These are phyloP conservation scores for Thielaviopsis musarum DNA, from an alignment of 2,329 filamentous ascomycete genomes.

Conservation along the genomic window DNA sequence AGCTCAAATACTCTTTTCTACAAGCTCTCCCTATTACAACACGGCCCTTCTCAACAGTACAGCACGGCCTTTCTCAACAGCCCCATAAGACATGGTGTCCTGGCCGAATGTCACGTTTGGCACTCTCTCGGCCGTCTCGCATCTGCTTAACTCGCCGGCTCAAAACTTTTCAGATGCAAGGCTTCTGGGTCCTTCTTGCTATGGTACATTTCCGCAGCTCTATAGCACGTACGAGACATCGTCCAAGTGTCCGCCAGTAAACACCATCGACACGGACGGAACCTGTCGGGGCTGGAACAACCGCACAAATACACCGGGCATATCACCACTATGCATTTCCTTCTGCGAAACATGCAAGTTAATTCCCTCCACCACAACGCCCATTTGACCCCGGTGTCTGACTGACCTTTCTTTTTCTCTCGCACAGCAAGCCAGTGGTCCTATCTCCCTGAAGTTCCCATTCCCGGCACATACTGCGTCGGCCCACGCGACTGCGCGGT, in stretches of 20 bases:
- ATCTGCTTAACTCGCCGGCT: background rate
- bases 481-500: constrained; percentile 1
- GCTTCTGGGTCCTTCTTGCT: background rate
- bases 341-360: constrained; percentile 7
- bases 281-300: constrained; percentile 4
- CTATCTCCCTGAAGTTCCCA: constrained; percentile 9
- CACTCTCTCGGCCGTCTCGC: background rate
- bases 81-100: background rate
- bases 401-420: background rate
- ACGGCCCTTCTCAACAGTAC: too few relatives aligned
- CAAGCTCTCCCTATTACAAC: background rate
- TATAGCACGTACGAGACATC: constrained; percentile 2
- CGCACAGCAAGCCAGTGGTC: constrained; percentile 5
- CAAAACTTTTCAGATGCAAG: background rate
- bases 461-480: constrained; percentile 3
- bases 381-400: too few relatives aligned
- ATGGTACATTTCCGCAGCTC: background rate
- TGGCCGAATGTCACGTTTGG: background rate
- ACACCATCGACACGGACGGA: background rate
- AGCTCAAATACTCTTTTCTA: background rate
- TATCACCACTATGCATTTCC: background rate
- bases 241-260: constrained; percentile 1
- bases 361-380: too few relatives aligned
- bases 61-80: too few relatives aligned
- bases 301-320: background rate